Base-by-base conservation (phyloP, 2,329 filamentous ascomycete species). In the Arthrobotrys megalospora region DNA sequence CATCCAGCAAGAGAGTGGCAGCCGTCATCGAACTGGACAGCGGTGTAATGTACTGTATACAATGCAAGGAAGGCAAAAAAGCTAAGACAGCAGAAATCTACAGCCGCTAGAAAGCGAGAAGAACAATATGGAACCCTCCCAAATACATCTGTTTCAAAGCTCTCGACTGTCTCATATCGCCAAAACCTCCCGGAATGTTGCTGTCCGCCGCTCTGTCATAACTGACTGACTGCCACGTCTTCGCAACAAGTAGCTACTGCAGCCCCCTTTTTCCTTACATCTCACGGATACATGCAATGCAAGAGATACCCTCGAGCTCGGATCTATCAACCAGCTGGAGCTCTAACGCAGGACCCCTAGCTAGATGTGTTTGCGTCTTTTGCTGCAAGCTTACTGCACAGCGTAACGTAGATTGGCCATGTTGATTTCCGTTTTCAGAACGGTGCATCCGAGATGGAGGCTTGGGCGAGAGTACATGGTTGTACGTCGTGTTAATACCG, bases 391-490 rank as follows among this genome's bases (percentile, higher is more conserved):
- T 75, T 66, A 67, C 62, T 76, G 58, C 55, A 69, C 45, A 62
- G 62, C 38, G 65, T 70, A 60, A 58, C 28, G 60, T 36, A 53
- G 38, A 43, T 41, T 43, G 72, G 38, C n/a, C 38, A 52, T 52
- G 48, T 70, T 43, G 16, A 34, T 66, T 77, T 55, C 73, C 73
- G 66, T 62, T 71, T 77, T 71, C 41, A 71, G 73, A 77, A 53
- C 73, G 60, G 60, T 71, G 73, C 73, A 77, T 77, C 73, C 73
- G 73, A 77, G 52, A 67, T 77, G 73, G 73, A 65, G 72, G 73
- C 62, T 67, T 77, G 71, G 63, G 43, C 50, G 52, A 28, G 24
- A 28, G 24, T 28, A 28, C 24, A 28, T 28, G 24, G 24, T n/a
- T 41, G 34, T 43, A 68, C 52, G 71, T 52, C 62, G 58, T 64